Percentiles rank a stretch among this genome's conserved stretches.
These are phyloP conservation scores for Nymphaea thermarum DNA, from an alignment of 164 flowering plant species.

Conservation along the genomic window DNA sequence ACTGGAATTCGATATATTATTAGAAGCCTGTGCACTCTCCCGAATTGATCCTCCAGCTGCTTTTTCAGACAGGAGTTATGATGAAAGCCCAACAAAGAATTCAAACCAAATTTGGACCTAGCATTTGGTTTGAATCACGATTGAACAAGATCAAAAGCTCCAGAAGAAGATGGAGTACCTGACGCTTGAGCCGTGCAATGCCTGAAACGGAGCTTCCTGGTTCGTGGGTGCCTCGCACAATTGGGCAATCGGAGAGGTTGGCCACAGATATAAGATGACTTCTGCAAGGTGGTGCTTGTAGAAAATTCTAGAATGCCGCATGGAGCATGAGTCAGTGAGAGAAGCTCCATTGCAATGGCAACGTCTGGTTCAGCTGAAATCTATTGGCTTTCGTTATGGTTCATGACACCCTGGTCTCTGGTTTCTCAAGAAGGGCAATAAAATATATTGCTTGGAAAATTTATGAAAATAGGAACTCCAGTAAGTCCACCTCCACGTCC, in stretches of 20 bases:
- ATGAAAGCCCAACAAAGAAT: no score
- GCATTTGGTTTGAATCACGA: no score
- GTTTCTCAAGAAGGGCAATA: no score
- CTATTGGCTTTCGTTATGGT: no score
- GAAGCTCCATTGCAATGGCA: slow-evolving; percentile 26
- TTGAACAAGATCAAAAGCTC: neutral
- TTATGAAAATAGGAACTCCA: no score
- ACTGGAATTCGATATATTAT: slow-evolving; percentile 24
- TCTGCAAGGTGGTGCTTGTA: slow-evolving; percentile 12
- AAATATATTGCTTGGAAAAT: no score
- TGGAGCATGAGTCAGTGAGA: slow-evolving; percentile 7
- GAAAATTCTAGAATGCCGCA: neutral
- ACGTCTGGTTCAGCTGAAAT: no score
- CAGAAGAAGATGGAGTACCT: slow-evolving; percentile 20
- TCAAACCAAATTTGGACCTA: no score
- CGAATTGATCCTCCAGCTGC: slow-evolving; percentile 11
- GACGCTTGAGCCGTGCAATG: slow-evolving; percentile 36
- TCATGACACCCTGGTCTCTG: no score
- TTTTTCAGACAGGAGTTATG: no score
- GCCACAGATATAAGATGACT: slow-evolving; percentile 11
- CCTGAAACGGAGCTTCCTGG: slow-evolving; percentile 24
- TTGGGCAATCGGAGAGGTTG: slow-evolving; percentile 17
- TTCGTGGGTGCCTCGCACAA: slow-evolving; percentile 17
- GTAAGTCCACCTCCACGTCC: slow-evolving; percentile 9
- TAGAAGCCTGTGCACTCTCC: slow-evolving; percentile 14